Evolutionary conservation across 2,329 filamentous ascomycete species (phyloP), one percentile per base, ranked within the genome.

Genomic region (Nothomitra cinnamomea): DNA sequence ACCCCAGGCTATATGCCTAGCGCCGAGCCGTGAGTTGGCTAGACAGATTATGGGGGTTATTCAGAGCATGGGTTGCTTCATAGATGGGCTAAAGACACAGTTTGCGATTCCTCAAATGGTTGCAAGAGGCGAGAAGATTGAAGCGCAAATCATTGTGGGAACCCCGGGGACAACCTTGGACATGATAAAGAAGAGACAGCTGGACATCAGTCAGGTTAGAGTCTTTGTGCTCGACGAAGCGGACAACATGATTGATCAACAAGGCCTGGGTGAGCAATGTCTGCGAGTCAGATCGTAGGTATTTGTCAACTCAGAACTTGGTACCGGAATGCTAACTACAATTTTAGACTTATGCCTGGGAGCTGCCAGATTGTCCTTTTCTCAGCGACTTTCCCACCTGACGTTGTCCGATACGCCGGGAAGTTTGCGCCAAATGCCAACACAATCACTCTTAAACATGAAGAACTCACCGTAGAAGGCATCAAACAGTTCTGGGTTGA

Each of bases 401-500:
- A 87, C 55, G 92, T 98, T 56, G 80, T 90, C 67, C 72, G 75
- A 58, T 98, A 94, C 63, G 90, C 92, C 15, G 72, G 79, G 59
- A 79, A 79, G 58, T 98, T 95, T 65, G 88, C 90, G 3, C 87
- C 89, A 1, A 79, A 82, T 45, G 83, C 92, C 51, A 90, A 95
- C 68, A 77, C 85, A 60, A 84, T 98, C 64, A 92, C 86, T 47
- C 75, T 98, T 52, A 82, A 87, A 62, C 85, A 89, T 56, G 85
- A 94, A 61, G 87, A 98, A 64, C 79, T 96, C 61, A 96, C 90
- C 0, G 90, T 98, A 57, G 87, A 92, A 66, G 92, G 92, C 21
- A 98, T 98, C 65, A 94, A 90, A 60, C 92, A 98, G 65, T 87
- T 98, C 71, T 98, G 94, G 65, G 87, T 98, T 66, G 92, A 98